Evolutionary conservation across 225 moss, liverwort and hornwort species (phyloP), one percentile per base, ranked within the genome.

Genomic region (Thuidium tamariscinum): DNA sequence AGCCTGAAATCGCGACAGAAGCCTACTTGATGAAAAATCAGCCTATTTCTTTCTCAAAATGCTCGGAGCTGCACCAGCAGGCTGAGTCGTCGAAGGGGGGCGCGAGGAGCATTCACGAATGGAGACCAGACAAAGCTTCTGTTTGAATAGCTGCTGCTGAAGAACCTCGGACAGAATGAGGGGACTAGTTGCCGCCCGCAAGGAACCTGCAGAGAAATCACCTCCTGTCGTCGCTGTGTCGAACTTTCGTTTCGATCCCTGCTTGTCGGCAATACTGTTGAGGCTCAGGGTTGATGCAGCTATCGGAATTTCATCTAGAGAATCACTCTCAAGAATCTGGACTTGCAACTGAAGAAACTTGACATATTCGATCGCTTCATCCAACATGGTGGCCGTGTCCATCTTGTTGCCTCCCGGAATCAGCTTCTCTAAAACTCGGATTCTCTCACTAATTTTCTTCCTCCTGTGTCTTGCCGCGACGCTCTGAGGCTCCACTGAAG

Each of bases 401-500:
- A 97, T 91, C 87, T 95, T 94, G 68, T 92, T 91, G 48, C 94
- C 95, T 17, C 98, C 98, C 11, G 98, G 98, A 88, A 99, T 96
- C 29, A 97, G 93, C 85, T 98, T 94, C 90, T 95, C 94, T 52
- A 98, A 80, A 52, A 95, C 88, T 71, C 94, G 90, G 60, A 97
- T 94, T 76, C 97, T 83, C 87, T 98, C 98, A 72, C 93, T 96
- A 49, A 98, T 98, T 87, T 93, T 98, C 91, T 98, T 98, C 84
- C 98, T 89, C 70, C 98, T 92, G 37, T 98, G 95, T 69, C 96
- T 88, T 32, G 96, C 98, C 34, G 98, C 96, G 77, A 98, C 96
- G 84, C 98, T 98, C 87, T 98, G 97, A 63, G 98, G 98, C 84
- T 98, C 97, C 72, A 98, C 94, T 18, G 98, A 98, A 22, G 96